Conservation (phyloP, 2,329 filamentous ascomycete species). For the Aspergillus aculeatinus region DNA sequence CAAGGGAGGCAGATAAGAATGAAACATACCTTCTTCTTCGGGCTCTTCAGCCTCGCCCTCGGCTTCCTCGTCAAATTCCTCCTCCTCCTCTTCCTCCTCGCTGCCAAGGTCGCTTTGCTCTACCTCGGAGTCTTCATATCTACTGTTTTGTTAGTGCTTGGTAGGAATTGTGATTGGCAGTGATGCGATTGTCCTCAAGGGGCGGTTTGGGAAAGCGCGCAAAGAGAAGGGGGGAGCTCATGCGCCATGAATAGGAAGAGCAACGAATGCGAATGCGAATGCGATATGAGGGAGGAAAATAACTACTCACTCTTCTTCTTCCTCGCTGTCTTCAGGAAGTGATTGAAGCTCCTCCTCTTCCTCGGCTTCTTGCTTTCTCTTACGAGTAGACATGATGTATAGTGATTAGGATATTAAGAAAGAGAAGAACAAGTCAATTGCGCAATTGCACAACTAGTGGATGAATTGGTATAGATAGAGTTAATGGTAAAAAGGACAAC, state of each 20-base stretch:
- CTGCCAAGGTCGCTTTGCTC: conserved; percentile 21
- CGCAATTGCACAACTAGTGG: conserved; percentile 3
- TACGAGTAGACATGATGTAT: conserved; percentile 47
- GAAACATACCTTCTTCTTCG: conserved; percentile 21
- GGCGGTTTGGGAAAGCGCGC: not conserved
- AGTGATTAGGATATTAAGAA: conserved; percentile 5
- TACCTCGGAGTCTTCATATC: conserved; percentile 37
- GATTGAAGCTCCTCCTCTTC: conserved; percentile 49
- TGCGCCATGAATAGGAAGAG: not conserved
- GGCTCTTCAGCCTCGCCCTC: conserved; percentile 28
- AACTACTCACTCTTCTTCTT: conserved; percentile 53
- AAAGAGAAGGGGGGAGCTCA: not conserved
- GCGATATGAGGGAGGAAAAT: not conserved
- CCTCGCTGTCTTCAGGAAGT: conserved; percentile 51
- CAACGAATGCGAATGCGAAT: not conserved
- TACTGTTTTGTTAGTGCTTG: conserved; percentile 13
- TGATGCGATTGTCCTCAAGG: too few species aligned
- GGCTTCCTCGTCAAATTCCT: conserved; percentile 21
- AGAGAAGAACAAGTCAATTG: conserved; percentile 14
- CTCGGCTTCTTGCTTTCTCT: conserved; percentile 51
- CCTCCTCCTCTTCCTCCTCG: conserved; percentile 25
- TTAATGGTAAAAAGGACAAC: not conserved
- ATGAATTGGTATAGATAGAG: not conserved
- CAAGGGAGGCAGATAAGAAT: not conserved
- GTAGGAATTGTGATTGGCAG: not conserved